Percentiles rank a stretch among this genome's conserved stretches.
These are phyloP conservation scores for Citrus sp. DNA, from an alignment of 345 rosid species.

Conservation along the genomic window DNA sequence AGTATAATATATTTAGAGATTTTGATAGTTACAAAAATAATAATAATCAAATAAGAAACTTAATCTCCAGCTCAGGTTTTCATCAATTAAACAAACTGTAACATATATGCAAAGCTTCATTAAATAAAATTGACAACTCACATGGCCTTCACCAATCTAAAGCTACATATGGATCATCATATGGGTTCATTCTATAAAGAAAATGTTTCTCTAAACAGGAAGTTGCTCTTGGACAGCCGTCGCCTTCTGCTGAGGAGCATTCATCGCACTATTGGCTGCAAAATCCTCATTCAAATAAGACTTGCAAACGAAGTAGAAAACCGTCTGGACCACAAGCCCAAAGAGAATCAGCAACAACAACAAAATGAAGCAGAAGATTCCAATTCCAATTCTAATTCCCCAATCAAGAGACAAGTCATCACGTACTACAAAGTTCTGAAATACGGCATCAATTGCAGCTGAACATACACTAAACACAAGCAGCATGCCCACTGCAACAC, in stretches of 20 bases:
- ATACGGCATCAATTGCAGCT: slow-evolving; percentile 11
- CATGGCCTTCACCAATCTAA: not conserved
- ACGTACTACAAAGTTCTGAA: slow-evolving; percentile 19
- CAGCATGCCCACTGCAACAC: slow-evolving; percentile 23
- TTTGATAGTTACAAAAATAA: no score
- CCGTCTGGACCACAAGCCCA: slow-evolving; percentile 44
- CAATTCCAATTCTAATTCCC: slow-evolving; percentile 16
- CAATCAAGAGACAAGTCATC: not conserved
- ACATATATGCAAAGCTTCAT: not conserved
- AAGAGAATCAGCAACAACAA: slow-evolving; percentile 28
- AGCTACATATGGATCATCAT: not conserved
- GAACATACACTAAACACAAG: slow-evolving; percentile 12
- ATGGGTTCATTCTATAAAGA: not conserved
- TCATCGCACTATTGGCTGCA: slow-evolving; percentile 11
- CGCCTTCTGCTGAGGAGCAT: not conserved
- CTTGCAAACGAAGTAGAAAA: slow-evolving; percentile 58
- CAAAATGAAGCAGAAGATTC: slow-evolving; percentile 31
- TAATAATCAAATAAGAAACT: no score
- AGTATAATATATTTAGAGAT: no score
- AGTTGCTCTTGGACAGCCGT: not conserved
- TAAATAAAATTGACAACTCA: not conserved
- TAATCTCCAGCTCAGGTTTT: no score
- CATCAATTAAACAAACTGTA: no score
- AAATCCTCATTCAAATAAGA: slow-evolving; percentile 39
- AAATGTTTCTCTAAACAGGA: not conserved